Evolutionary conservation across 2,329 filamentous ascomycete species (phyloP).

Genomic region (Calonectria pseudoturangicola): DNA sequence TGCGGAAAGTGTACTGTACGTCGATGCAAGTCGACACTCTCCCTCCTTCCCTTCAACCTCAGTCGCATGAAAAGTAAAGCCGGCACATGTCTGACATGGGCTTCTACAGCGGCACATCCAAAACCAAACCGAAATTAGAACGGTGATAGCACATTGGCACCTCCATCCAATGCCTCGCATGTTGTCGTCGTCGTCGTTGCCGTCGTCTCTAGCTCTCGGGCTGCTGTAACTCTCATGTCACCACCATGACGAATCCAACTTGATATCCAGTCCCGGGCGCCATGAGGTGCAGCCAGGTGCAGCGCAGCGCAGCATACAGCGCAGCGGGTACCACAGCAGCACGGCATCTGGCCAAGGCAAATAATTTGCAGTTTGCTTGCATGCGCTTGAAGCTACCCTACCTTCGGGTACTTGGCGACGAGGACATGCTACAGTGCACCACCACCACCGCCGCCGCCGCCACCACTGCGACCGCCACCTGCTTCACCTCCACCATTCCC

Average conservation of each 20-base stretch:
- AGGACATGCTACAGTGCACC: slow-evolving; percentile 13
- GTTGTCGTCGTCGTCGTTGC: too few species aligned
- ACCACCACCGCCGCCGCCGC: slow-evolving; percentile 13
- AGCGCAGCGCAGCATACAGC: slow-evolving; percentile 7
- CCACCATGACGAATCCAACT: slow-evolving; percentile 4
- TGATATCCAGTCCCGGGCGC: slow-evolving; percentile 11
- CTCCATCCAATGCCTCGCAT: not conserved
- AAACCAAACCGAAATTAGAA: slow-evolving; percentile 5
- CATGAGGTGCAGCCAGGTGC: slow-evolving; percentile 5
- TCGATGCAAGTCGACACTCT: slow-evolving; percentile 6
- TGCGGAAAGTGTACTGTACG: slow-evolving; percentile 18
- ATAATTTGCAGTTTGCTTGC: slow-evolving; percentile 21
- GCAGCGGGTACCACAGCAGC: slow-evolving; percentile 29
- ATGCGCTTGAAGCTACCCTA: slow-evolving; percentile 23
- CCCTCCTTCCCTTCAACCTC: slow-evolving; percentile 25
- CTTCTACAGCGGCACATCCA: slow-evolving; percentile 29
- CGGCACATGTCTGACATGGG: slow-evolving; percentile 29
- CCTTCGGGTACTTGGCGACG: slow-evolving; percentile 3
- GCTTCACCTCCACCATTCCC: slow-evolving; percentile 6
- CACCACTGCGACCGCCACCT: not conserved
- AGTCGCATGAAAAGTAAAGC: slow-evolving; percentile 29
- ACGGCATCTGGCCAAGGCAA: slow-evolving; percentile 21
- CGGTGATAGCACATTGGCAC: slow-evolving; percentile 8
- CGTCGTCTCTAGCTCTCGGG: not conserved
- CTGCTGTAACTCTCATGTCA: slow-evolving; percentile 11